phyloP scores from a whole-genome alignment of 306 rosid genomes.

The Amphicarpaea edgeworthii region DNA sequence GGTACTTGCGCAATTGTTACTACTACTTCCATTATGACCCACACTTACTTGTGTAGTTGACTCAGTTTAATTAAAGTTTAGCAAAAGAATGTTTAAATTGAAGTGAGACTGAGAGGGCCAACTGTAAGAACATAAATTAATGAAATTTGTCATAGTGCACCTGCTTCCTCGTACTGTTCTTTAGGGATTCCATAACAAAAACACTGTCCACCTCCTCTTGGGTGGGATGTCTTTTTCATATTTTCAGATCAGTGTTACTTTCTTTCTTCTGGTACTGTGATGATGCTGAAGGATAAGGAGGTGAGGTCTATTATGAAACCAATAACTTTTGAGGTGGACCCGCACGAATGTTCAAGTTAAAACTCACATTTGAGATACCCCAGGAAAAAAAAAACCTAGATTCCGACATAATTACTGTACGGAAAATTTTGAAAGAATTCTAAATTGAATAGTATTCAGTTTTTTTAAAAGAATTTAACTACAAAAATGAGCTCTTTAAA shows the following conservation, averaged over 20 bases:
- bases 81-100: slow-evolving; percentile 14
- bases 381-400: background rate
- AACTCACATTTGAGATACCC: background rate
- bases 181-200: slow-evolving; percentile 27
- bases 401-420: slow-evolving; percentile 6
- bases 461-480: background rate
- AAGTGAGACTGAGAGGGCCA: background rate
- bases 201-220: slow-evolving; percentile 32
- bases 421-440: background rate
- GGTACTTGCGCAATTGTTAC: background rate
- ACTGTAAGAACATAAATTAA: slow-evolving; percentile 4
- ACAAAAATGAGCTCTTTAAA: background rate
- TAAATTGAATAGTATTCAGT: background rate
- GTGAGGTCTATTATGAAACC: slow-evolving; percentile 18
- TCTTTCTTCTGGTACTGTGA: slow-evolving; percentile 29
- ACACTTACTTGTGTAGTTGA: background rate
- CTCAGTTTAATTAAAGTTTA: slow-evolving; percentile 1
- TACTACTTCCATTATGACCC: background rate
- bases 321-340: slow-evolving; percentile 38
- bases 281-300: slow-evolving; percentile 30
- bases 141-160: slow-evolving; percentile 5
- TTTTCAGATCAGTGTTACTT: slow-evolving; percentile 4
- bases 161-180: slow-evolving; percentile 35
- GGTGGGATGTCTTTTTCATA: slow-evolving; percentile 52
- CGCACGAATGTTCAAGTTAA: background rate